phyloP scores from a whole-genome alignment of 2,329 filamentous ascomycete species.

The Nemania diffusa region DNA sequence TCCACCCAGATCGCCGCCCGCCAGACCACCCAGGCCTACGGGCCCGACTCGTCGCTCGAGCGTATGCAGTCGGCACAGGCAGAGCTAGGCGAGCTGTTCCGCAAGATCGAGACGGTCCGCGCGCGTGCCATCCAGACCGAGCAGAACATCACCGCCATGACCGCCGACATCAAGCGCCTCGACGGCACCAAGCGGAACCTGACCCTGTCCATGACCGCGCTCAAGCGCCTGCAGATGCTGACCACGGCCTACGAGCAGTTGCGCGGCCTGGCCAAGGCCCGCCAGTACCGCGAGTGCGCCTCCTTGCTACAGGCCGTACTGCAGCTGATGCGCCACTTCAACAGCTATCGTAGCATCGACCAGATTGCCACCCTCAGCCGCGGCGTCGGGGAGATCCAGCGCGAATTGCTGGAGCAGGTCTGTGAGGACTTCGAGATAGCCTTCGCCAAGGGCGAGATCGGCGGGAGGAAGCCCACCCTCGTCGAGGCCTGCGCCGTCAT shows the following conservation, averaged over 20 bases:
- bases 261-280: conserved; percentile 79
- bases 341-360: conserved; percentile 96
- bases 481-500: conserved; percentile 92
- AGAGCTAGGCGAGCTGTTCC: conserved; percentile 89
- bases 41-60: conserved; percentile 86
- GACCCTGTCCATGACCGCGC: conserved; percentile 95
- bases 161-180: conserved; percentile 95
- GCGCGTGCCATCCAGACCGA: conserved; percentile 91
- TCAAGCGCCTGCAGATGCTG: conserved; percentile 97
- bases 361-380: conserved; percentile 94
- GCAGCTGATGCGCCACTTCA: conserved; percentile 98
- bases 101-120: conserved; percentile 93
- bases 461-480: conserved; percentile 74
- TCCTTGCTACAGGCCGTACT: conserved; percentile 93
- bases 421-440: conserved; percentile 98
- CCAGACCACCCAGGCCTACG: conserved; percentile 81
- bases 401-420: conserved; percentile 94
- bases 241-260: conserved; percentile 99
- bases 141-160: conserved; percentile 97
- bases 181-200: conserved; percentile 97
- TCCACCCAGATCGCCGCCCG: conserved; percentile 79
- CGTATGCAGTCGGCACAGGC: conserved; percentile 91
- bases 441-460: conserved; percentile 88
- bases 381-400: conserved; percentile 92
- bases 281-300: conserved; percentile 95